A percentile compares a stretch with the other conserved stretches of the same genome.
These are phyloP conservation scores for Isatis lusitanica DNA, from an alignment of 441 rosid species.

Conservation along the genomic window DNA sequence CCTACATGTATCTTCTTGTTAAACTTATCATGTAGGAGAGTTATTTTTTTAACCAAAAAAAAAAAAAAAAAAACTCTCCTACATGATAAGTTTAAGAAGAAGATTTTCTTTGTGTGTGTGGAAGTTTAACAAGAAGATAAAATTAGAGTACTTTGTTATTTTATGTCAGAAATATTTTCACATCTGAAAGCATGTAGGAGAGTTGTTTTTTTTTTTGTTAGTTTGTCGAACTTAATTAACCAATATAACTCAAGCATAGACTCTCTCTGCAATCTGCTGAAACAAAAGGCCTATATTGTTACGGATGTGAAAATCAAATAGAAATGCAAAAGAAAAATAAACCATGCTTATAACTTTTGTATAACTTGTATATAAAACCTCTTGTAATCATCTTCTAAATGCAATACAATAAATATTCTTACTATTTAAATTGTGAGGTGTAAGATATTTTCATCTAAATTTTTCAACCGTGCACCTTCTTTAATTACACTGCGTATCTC, in stretches of 20 bases:
- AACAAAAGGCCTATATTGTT: neutral
- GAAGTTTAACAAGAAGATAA: neutral
- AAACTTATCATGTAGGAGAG: too few relatives aligned
- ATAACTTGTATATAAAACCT: neutral
- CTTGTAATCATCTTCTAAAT: neutral
- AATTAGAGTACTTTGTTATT: neutral
- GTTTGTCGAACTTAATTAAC: neutral
- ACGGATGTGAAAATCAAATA: neutral
- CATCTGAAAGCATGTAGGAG: neutral
- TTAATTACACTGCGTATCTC: neutral
- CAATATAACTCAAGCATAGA: neutral
- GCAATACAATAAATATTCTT: neutral
- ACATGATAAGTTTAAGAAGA: neutral
- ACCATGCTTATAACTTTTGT: neutral
- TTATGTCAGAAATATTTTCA: neutral
- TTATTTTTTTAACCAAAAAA: too few relatives aligned
- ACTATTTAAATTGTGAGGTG: neutral
- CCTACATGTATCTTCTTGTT: neutral
- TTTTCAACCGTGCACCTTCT: neutral
- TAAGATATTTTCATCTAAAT: neutral
- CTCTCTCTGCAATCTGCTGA: neutral
- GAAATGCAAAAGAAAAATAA: neutral
- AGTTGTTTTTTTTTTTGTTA: too few relatives aligned
- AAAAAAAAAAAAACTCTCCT: too few relatives aligned
- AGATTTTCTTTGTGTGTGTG: too few relatives aligned